These are phyloP conservation scores for Suhomyces sp. DNA, from an alignment of 805 yeast genomes.

Conservation along the genomic window DNA sequence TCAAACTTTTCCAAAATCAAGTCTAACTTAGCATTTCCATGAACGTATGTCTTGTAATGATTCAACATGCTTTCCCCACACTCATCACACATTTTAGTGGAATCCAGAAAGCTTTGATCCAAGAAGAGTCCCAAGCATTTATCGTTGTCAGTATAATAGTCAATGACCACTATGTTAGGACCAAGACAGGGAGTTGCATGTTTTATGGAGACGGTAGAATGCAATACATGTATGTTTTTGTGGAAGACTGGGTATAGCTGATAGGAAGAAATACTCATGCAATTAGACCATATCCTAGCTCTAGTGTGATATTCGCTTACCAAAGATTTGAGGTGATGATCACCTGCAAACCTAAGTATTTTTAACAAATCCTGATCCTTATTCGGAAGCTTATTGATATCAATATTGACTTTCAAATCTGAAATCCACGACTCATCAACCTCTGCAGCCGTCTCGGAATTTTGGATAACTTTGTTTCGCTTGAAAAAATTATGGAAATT, in stretches of 20 bases:
- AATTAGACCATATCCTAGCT: conserved; percentile 49
- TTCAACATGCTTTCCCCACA: conserved; percentile 71
- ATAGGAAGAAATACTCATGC: conserved; percentile 35
- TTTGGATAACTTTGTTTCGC: conserved; percentile 21
- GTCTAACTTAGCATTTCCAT: conserved; percentile 81
- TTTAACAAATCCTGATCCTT: conserved; percentile 32
- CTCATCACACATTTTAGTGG: conserved; percentile 67
- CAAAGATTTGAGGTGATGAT: conserved; percentile 41
- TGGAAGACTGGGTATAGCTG: conserved; percentile 53
- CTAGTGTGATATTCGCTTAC: conserved; percentile 48
- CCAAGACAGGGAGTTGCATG: conserved; percentile 92
- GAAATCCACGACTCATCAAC: conserved; percentile 25
- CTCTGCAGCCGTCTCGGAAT: conserved; percentile 22
- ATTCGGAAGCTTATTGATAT: conserved; percentile 36
- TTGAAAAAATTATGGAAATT: conserved; percentile 24
- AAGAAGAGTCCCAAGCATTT: conserved; percentile 85
- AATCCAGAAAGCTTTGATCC: conserved; percentile 73
- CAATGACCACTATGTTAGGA: conserved; percentile 80
- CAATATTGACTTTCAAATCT: conserved; percentile 26
- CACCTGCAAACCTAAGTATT: conserved; percentile 37
- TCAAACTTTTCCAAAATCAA: conserved; percentile 61
- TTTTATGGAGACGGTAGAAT: conserved; percentile 77
- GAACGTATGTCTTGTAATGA: conserved; percentile 85
- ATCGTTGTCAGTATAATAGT: conserved; percentile 88
- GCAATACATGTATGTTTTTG: conserved; percentile 74